Base-by-base conservation (phyloP, 202 grass and related monocot genomes). In the Bolboschoenoplectus hybrid region DNA sequence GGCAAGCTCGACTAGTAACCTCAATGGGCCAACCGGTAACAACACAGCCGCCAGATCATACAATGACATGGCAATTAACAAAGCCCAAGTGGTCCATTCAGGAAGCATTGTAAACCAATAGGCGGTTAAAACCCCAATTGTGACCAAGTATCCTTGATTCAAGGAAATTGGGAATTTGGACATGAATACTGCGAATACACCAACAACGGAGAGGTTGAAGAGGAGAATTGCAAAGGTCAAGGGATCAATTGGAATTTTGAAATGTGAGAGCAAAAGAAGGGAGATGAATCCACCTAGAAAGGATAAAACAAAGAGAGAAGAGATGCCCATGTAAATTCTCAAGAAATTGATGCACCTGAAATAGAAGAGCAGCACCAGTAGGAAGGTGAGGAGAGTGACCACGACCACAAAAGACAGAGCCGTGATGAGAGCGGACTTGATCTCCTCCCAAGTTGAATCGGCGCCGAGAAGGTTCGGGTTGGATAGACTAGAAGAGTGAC, bases 301-400 rank as follows among this genome's bases (percentile, higher is more conserved):
- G 51, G 88, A 67, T 40, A 98, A 89, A 46, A 98, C 82, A 71
- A 87, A 57, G 69, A 98, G 85, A 72, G 96, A 84, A 85, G 96
- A 98, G 84, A 98, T 86, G 68, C 85, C 93, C 67, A 98, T 85
- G 86, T 98, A 98, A 67, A 91, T 84, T 75, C 87, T 88, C 82
- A 98, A 92, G 93, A 88, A 95, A 82, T 87, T 76, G 79, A 84
- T 94, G 90, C 91, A 98, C 85, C 96, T 90, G 80, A 95, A 87
- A 84, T 98, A 98, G 93, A 98, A 95, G 84, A 98, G 93, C 43
- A 98, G 91, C 87, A 90, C 90, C n/a, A 98, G 80, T 85, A 95
- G 66, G 91, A 98, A 98, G 81, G 96, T 98, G 67, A 94, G 63
- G 12, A 89, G 85, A 53, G 96, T 98, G 81, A 95, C 81, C 57